Percentiles rank a stretch among this genome's conserved stretches.
Evolutionary conservation across 768 basidiomycete genomes (phyloP).

Genomic region (Mycena sanguinolenta): DNA sequence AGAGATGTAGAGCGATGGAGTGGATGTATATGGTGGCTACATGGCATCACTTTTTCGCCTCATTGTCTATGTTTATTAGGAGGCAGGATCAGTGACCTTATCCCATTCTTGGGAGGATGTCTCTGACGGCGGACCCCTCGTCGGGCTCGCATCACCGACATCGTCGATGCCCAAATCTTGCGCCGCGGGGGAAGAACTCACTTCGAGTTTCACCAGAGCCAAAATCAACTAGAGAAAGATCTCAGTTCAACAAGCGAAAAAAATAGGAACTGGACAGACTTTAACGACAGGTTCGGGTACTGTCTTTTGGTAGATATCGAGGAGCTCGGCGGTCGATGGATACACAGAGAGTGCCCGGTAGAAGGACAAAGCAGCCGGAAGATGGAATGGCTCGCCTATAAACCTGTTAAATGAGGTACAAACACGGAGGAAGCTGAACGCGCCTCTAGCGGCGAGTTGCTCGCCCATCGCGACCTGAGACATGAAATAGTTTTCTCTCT

Average conservation of each 20-base stretch:
- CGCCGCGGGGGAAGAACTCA: constrained; percentile 73
- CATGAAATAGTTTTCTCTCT: constrained; percentile 94
- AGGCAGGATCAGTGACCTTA: constrained; percentile 82
- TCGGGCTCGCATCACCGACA: constrained; percentile 68
- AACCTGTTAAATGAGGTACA: constrained; percentile 18
- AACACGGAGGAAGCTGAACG: constrained; percentile 35
- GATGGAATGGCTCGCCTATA: constrained; percentile 80
- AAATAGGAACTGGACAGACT: constrained; percentile 51
- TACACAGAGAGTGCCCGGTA: constrained; percentile 95
- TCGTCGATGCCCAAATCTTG: constrained; percentile 60
- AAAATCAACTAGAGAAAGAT: constrained; percentile 68
- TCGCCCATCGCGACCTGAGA: constrained; percentile 90
- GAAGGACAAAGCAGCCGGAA: constrained; percentile 90
- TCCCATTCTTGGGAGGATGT: constrained; percentile 94
- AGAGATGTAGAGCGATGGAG: constrained; percentile 29
- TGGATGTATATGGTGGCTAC: constrained; percentile 35
- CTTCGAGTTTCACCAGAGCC: constrained; percentile 90
- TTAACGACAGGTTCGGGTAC: constrained; percentile 87
- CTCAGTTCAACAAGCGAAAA: neutral
- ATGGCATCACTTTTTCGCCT: constrained; percentile 29
- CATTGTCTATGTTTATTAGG: constrained; percentile 48
- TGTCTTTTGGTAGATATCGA: constrained; percentile 95
- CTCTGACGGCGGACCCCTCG: constrained; percentile 81
- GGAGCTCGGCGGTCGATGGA: constrained; percentile 93
- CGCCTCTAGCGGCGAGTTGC: constrained; percentile 82